Evolutionary conservation across 371 early-diverging fungal genomes (phyloP).

Genomic region (Coemansia sp.): DNA sequence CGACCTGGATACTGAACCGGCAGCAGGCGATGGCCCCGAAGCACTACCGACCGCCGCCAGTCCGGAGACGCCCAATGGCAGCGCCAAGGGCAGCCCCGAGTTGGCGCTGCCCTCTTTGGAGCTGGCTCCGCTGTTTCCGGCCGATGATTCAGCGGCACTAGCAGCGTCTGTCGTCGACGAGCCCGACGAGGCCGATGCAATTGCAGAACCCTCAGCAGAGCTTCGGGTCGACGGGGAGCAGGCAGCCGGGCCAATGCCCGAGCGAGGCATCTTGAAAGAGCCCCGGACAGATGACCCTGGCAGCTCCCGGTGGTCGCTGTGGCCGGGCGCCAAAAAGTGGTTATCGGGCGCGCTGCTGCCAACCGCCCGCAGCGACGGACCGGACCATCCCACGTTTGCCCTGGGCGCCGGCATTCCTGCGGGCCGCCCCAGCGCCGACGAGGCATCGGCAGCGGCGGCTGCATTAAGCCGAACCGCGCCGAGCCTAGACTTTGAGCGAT

Average conservation of each 20-base stretch:
- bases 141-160: neutral
- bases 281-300: constrained; percentile 29
- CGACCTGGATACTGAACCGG: neutral
- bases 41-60: neutral
- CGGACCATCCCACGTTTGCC: constrained; percentile 31
- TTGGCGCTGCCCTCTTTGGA: constrained; percentile 5
- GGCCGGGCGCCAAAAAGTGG: constrained; percentile 50
- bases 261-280: constrained; percentile 43
- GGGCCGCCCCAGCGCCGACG: constrained; percentile 12
- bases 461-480: constrained; percentile 37
- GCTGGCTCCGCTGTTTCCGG: constrained; percentile 43
- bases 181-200: neutral
- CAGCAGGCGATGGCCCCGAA: too few species aligned
- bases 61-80: neutral
- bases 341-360: constrained; percentile 22
- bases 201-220: neutral
- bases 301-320: constrained; percentile 43
- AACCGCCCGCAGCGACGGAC: constrained; percentile 3
- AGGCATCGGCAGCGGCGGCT: neutral
- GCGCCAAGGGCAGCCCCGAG: neutral
- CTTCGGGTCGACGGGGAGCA: neutral
- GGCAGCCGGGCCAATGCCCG: constrained; percentile 13
- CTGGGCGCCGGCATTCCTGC: constrained; percentile 46
- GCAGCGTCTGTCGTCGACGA: neutral
- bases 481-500: constrained; percentile 47